A percentile compares a stretch with the other conserved stretches of the same genome.
These are phyloP conservation scores for Berkeleyomyces basicola DNA, from an alignment of 2,329 filamentous ascomycete genomes.

Conservation along the genomic window DNA sequence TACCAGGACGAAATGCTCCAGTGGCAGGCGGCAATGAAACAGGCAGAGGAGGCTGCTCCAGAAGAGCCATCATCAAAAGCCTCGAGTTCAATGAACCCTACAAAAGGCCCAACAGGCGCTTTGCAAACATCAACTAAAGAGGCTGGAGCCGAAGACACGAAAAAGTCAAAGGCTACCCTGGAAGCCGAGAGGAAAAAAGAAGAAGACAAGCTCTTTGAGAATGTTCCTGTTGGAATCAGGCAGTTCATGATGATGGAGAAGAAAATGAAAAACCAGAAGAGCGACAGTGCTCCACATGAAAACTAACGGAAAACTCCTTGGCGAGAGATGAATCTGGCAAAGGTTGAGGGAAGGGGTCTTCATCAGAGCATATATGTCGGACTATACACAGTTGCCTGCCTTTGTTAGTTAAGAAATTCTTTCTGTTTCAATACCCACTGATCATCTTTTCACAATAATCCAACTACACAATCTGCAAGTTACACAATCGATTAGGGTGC, in stretches of 20 bases:
- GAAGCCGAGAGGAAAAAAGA: slow-evolving; percentile 20
- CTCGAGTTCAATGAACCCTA: neutral
- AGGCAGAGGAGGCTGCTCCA: slow-evolving; percentile 30
- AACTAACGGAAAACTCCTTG: slow-evolving; percentile 23
- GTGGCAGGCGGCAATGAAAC: slow-evolving; percentile 51
- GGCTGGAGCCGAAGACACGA: neutral
- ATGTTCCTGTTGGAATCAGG: slow-evolving; percentile 77
- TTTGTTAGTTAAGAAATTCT: no score
- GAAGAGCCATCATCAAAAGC: slow-evolving; percentile 12
- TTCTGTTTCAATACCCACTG: no score
- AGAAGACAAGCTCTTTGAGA: slow-evolving; percentile 55
- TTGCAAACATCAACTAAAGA: no score
- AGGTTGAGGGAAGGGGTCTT: neutral
- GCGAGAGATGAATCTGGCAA: neutral
- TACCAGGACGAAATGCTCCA: slow-evolving; percentile 86
- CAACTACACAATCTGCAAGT: no score
- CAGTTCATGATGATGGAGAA: slow-evolving; percentile 99
- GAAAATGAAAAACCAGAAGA: slow-evolving; percentile 61
- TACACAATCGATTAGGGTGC: no score
- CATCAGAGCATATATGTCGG: neutral
- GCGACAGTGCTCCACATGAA: slow-evolving; percentile 31
- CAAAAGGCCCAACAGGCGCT: no score
- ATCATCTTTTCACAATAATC: no score
- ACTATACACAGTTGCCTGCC: neutral
- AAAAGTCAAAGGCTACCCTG: neutral